These are phyloP conservation scores for Medicago lupulina DNA, from an alignment of 306 rosid genomes.

Conservation along the genomic window DNA sequence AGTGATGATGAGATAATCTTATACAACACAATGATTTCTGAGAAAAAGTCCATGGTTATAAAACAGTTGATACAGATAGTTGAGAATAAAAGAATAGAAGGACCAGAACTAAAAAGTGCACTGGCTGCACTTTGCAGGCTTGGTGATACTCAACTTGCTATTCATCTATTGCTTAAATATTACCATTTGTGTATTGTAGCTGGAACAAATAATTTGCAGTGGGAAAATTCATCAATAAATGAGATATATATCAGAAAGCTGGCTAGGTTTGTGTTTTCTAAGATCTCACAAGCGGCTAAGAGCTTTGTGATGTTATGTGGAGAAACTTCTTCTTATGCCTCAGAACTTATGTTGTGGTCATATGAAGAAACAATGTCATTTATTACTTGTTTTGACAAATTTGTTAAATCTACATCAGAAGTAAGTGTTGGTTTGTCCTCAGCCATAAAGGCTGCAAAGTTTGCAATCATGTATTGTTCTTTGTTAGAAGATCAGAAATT, in stretches of 20 bases:
- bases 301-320: constrained; percentile 65
- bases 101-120: constrained; percentile 59
- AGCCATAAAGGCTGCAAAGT: constrained; percentile 52
- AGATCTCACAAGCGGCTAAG: constrained; percentile 72
- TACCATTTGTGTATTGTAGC: constrained; percentile 56
- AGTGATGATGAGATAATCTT: constrained; percentile 41
- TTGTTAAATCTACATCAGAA: constrained; percentile 53
- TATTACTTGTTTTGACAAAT: constrained; percentile 50
- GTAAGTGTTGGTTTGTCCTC: constrained; percentile 55
- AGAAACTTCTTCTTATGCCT: constrained; percentile 55
- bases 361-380: constrained; percentile 60
- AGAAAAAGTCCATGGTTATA: constrained; percentile 55
- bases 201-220: constrained; percentile 46
- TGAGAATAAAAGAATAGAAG: constrained; percentile 53
- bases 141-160: constrained; percentile 63
- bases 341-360: constrained; percentile 62
- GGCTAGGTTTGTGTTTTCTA: constrained; percentile 68
- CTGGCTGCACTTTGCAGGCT: constrained; percentile 60
- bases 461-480: constrained; percentile 61
- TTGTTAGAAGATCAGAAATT: constrained; percentile 58
- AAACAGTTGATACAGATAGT: constrained; percentile 49
- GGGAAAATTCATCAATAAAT: constrained; percentile 46
- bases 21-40: constrained; percentile 53
- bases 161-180: constrained; percentile 56
- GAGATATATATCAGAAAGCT: constrained; percentile 56